Conservation (phyloP, 2,329 filamentous ascomycete species). For the Emericellopsis atlantica region DNA sequence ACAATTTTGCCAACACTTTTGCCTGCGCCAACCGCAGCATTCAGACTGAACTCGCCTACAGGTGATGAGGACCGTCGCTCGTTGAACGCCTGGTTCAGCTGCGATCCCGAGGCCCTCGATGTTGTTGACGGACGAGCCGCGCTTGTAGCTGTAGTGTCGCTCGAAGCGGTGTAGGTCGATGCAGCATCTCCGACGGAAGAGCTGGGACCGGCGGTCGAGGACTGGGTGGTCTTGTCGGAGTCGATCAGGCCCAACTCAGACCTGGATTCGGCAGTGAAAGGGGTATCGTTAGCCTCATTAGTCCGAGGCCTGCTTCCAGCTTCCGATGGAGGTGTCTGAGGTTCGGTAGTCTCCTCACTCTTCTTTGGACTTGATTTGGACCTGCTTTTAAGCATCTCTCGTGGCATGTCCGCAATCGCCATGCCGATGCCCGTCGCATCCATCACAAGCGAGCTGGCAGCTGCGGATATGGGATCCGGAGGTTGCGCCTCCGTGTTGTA, state of each 20-base stretch:
- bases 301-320: neutral
- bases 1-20: constrained; percentile 62
- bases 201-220: neutral
- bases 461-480: constrained; percentile 67
- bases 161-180: constrained; percentile 1
- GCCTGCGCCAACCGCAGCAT: constrained; percentile 51
- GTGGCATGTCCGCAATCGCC: constrained; percentile 64
- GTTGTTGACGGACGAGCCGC: neutral
- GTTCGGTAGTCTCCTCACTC: neutral
- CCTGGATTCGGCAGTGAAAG: neutral
- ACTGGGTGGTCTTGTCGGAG: neutral
- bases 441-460: constrained; percentile 64
- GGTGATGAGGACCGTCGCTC: constrained; percentile 8
- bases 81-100: constrained; percentile 6
- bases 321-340: no score
- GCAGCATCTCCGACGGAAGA: neutral
- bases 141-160: neutral
- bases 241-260: no score
- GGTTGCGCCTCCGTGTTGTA: constrained; percentile 71
- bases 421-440: constrained; percentile 73
- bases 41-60: constrained; percentile 22
- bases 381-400: constrained; percentile 35
- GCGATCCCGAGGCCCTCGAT: neutral
- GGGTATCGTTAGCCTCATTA: neutral
- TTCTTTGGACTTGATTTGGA: no score